phyloP scores from a whole-genome alignment of 1,139 yeast species.

The Ogataea hybrid region DNA sequence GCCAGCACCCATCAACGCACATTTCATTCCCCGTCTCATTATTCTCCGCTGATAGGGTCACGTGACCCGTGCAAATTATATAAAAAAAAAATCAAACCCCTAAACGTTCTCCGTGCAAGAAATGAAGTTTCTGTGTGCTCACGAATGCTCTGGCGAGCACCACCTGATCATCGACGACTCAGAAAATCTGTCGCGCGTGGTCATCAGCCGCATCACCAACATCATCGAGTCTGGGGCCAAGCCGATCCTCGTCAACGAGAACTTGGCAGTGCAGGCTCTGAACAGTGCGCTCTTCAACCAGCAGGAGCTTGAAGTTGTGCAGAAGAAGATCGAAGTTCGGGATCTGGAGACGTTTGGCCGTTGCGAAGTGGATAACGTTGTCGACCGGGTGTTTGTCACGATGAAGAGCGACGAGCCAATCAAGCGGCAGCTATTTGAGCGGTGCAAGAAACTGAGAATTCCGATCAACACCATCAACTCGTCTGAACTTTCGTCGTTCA shows the following conservation, averaged over 20 bases:
- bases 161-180: slow-evolving; percentile 63
- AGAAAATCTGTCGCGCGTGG: slow-evolving; percentile 38
- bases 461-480: slow-evolving; percentile 81
- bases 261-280: slow-evolving; percentile 17
- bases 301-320: slow-evolving; percentile 34
- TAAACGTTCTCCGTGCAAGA: not conserved
- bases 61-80: slow-evolving; percentile 9
- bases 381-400: slow-evolving; percentile 74
- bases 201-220: slow-evolving; percentile 48
- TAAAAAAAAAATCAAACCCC: slow-evolving; percentile 3
- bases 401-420: slow-evolving; percentile 32
- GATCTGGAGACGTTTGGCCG: slow-evolving; percentile 63
- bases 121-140: slow-evolving; percentile 44
- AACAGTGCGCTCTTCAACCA: slow-evolving; percentile 30
- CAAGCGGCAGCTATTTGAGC: slow-evolving; percentile 42
- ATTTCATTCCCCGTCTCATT: slow-evolving; percentile 1
- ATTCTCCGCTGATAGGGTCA: slow-evolving; percentile 9
- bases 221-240: slow-evolving; percentile 56
- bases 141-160: slow-evolving; percentile 49
- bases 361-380: slow-evolving; percentile 54
- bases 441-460: slow-evolving; percentile 61
- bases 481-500: slow-evolving; percentile 71
- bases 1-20: not conserved
- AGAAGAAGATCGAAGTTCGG: slow-evolving; percentile 37
- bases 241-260: slow-evolving; percentile 44